Evolutionary conservation across 2,329 filamentous ascomycete genomes (phyloP).

Genomic region (Penicillium griseofulvum): DNA sequence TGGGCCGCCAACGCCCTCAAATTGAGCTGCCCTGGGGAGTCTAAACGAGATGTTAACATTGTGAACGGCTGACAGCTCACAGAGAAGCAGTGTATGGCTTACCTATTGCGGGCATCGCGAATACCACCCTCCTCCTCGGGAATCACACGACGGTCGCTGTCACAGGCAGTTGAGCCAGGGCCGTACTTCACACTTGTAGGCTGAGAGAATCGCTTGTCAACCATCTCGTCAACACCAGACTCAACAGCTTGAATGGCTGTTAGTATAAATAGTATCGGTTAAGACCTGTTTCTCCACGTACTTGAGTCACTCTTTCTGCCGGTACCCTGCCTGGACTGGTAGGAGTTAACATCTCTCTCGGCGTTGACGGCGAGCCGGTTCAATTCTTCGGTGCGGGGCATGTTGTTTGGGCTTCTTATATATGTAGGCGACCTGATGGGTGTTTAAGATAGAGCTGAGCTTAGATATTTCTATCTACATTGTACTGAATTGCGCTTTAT

Average conservation of each 20-base stretch:
- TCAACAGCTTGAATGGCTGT: slow-evolving; percentile 31
- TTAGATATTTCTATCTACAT: not conserved
- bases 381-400: slow-evolving; percentile 26
- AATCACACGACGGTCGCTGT: slow-evolving; percentile 41
- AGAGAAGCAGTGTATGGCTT: slow-evolving; percentile 8
- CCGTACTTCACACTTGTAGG: slow-evolving; percentile 38
- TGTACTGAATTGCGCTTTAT: not conserved
- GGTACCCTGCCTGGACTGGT: slow-evolving; percentile 40
- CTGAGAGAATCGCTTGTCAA: slow-evolving; percentile 38
- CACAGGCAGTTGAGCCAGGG: slow-evolving; percentile 31
- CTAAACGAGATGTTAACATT: slow-evolving; percentile 18
- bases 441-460: not conserved
- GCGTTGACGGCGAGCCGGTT: slow-evolving; percentile 31
- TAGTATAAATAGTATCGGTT: not conserved
- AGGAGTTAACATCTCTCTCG: slow-evolving; percentile 42
- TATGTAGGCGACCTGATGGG: not conserved
- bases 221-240: slow-evolving; percentile 43
- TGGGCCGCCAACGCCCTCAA: slow-evolving; percentile 36
- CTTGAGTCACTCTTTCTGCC: slow-evolving; percentile 41
- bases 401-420: slow-evolving; percentile 8
- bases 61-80: not conserved
- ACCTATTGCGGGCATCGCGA: slow-evolving; percentile 39
- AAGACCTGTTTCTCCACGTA: slow-evolving; percentile 20
- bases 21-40: slow-evolving; percentile 37
- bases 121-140: slow-evolving; percentile 44